Percentiles rank a stretch among this genome's conserved stretches.
These are phyloP conservation scores for Avena eriantha DNA, from an alignment of 176 grass and related monocot species.

Conservation along the genomic window DNA sequence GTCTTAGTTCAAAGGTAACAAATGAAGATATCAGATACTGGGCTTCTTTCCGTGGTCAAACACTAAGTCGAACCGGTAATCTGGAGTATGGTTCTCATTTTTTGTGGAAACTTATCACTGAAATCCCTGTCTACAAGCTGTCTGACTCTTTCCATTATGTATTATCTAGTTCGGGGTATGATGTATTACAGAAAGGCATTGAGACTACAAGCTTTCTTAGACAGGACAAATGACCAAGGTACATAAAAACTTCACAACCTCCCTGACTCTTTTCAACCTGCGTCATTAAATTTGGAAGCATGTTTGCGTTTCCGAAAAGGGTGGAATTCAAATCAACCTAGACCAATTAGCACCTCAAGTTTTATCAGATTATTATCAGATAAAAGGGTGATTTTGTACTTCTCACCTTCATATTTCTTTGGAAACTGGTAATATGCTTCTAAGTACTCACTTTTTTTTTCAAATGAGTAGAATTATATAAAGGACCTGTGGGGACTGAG, in stretches of 20 bases:
- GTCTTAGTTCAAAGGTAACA: conserved; percentile 55
- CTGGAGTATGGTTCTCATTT: conserved; percentile 21
- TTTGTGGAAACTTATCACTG: background rate
- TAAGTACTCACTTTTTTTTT: conserved; percentile 26
- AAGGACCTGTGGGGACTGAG: conserved; percentile 60
- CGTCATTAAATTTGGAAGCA: conserved; percentile 6
- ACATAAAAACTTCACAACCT: conserved; percentile 29
- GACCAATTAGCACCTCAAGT: conserved; percentile 2
- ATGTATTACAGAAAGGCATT: conserved; percentile 89
- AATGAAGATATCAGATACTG: conserved; percentile 82
- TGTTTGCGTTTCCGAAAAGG: conserved; percentile 5
- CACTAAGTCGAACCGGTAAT: conserved; percentile 93
- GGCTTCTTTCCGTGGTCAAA: conserved; percentile 98
- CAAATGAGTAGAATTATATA: conserved; percentile 62
- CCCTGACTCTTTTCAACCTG: background rate
- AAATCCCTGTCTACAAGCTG: background rate
- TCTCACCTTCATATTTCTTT: conserved; percentile 24
- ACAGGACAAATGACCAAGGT: conserved; percentile 78
- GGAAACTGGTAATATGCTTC: conserved; percentile 27
- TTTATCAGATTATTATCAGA: conserved; percentile 1
- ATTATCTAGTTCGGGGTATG: conserved; percentile 85
- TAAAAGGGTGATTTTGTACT: conserved; percentile 23
- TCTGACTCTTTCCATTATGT: conserved; percentile 42
- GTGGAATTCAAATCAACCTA: conserved; percentile 4
- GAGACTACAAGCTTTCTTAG: conserved; percentile 80